Base-by-base conservation (phyloP, 140 eudicot species). In the Flaveria floridana region DNA sequence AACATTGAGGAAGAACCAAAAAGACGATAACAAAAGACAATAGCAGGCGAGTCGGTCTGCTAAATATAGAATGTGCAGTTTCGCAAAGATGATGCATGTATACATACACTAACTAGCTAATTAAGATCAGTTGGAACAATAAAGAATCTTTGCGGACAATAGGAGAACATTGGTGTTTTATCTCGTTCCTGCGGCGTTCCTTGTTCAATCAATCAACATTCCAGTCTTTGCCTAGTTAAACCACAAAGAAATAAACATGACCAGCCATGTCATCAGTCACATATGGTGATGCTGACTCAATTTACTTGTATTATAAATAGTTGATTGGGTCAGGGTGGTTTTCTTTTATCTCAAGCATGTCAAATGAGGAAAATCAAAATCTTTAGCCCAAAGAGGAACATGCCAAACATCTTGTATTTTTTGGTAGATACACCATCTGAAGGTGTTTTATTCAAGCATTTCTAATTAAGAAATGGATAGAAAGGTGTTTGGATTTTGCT, bases 151-250 rank as follows among this genome's bases (percentile, higher is more conserved):
- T 44, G 50, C 14, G 1, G 10, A 23, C 68, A 28, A 68, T n/a
- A 69, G 1, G 6, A 42, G 20, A 30, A 20, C 59, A 10, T 15
- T 10, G 41, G 64, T 44, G 76, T 70, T 21, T 66, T 68, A 76
- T 39, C 41, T 34, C 0, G 56, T 34, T 56, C 25, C 39, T 57
- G 70, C 1, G 23, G 20, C 10, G 57, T 80, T 73, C 34, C 69
- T 21, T 65, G 74, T 46, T 51, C 58, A 65, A 34, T 75, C 46
- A 70, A 26, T 78, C 76, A 58, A 57, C 77, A 71, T 82, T 62
- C 64, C 57, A 6, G 68, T 57, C 56, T 68, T 70, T 74, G 71
- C 59, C 84, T 81, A 72, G 8, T 47, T 46, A n/a, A 30, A 70
- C 7, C 26, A 20, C 1, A 20, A 20, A 16, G 23, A 75, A 58